Evolutionary conservation across 192 early-diverging fungal genomes (phyloP).

Genomic region (Backusella australiensis): DNA sequence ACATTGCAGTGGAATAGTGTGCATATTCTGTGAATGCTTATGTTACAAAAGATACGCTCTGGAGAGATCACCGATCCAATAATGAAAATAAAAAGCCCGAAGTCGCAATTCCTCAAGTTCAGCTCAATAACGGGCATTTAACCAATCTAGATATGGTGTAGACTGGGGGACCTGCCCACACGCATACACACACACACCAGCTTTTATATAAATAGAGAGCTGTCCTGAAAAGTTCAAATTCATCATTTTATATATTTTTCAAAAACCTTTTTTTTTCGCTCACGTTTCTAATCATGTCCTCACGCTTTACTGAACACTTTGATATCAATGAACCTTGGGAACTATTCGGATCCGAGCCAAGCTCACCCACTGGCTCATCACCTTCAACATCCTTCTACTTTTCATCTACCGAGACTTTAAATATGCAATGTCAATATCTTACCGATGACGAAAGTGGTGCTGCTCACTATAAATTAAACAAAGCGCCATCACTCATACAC

Average conservation of each 20-base stretch:
- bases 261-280: background rate
- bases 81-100: background rate
- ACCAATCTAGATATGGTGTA: background rate
- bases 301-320: conserved; percentile 13
- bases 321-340: background rate
- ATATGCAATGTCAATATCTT: background rate
- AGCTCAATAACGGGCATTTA: background rate
- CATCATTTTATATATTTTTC: too few relatives aligned
- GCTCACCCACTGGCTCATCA: background rate
- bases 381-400: background rate
- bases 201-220: background rate
- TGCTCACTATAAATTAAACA: background rate
- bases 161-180: background rate
- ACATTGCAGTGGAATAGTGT: too few relatives aligned
- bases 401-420: conserved; percentile 10
- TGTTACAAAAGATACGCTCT: background rate
- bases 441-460: background rate
- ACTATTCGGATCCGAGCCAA: background rate
- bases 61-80: background rate
- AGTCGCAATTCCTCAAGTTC: background rate
- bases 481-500: background rate
- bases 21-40: too few relatives aligned
- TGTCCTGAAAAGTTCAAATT: background rate
- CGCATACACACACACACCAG: background rate
- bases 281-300: background rate